Conservation (phyloP, 176 grass and related monocot genomes). For the Elymus sibiricus region DNA sequence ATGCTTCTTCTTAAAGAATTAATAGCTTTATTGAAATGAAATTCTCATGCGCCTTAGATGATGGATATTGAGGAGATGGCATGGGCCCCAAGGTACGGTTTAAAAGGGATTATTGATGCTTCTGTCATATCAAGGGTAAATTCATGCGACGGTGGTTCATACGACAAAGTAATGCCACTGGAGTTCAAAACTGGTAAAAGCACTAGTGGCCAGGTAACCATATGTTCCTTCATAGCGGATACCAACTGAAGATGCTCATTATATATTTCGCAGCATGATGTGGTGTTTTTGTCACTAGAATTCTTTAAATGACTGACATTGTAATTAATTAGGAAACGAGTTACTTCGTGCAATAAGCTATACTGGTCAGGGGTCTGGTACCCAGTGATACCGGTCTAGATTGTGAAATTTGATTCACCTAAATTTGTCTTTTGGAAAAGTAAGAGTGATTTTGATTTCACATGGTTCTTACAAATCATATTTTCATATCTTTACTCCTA, state of each 20-base stretch:
- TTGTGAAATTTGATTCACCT: conserved; percentile 1
- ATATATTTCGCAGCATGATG: not conserved
- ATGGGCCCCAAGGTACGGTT: conserved; percentile 89
- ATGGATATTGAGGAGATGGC: conserved; percentile 99
- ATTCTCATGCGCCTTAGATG: conserved; percentile 50
- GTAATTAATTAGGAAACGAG: not conserved
- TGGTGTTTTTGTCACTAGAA: not conserved
- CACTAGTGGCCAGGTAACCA: conserved; percentile 85
- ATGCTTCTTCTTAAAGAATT: not conserved
- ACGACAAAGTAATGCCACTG: conserved; percentile 77
- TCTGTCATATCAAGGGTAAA: conserved; percentile 63
- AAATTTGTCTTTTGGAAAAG: not conserved
- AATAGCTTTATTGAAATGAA: conserved; percentile 24
- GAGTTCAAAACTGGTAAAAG: conserved; percentile 97
- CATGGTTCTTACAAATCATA: not conserved
- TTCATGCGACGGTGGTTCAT: conserved; percentile 43
- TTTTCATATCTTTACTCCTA: not conserved
- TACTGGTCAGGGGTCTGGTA: not conserved
- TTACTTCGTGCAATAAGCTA: not conserved
- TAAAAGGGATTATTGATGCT: conserved; percentile 93
- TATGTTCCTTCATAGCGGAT: conserved; percentile 16
- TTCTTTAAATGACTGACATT: not conserved
- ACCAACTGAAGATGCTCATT: not conserved
- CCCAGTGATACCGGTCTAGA: not conserved
- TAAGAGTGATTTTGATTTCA: not conserved